phyloP scores from a whole-genome alignment of 2,329 filamentous ascomycete genomes.

The Colletotrichum spaethianum region DNA sequence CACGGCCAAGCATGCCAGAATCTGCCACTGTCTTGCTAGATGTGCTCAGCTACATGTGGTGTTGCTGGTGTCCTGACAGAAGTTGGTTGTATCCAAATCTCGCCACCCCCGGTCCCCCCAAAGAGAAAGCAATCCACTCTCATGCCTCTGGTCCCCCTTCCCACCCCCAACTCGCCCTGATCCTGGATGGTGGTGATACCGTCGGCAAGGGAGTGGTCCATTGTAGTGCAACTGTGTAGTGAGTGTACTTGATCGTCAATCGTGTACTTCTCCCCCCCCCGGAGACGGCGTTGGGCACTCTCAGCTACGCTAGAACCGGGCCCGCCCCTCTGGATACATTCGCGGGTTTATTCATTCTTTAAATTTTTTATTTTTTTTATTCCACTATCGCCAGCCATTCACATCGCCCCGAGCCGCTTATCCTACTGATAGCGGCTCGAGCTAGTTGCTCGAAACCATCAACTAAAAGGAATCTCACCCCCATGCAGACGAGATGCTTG shows the following conservation, averaged over 20 bases:
- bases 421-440: constrained; percentile 35
- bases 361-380: neutral
- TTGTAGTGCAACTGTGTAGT: neutral
- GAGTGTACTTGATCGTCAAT: neutral
- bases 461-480: constrained; percentile 38
- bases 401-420: constrained; percentile 33
- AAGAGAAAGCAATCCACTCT: neutral
- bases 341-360: constrained; percentile 1
- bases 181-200: neutral
- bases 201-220: neutral
- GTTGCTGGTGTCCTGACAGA: neutral
- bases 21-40: neutral
- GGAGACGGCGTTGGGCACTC: neutral
- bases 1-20: neutral
- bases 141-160: too few species aligned
- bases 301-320: constrained; percentile 20
- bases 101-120: neutral
- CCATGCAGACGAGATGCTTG: constrained; percentile 18
- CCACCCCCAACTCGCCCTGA: neutral
- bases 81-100: neutral
- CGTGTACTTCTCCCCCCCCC: neutral
- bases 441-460: constrained; percentile 40
- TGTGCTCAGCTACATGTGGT: neutral
- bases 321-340: constrained; percentile 15
- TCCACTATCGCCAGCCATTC: constrained; percentile 40